Evolutionary conservation across 2,329 filamentous ascomycete species (phyloP).

Genomic region (Ascochyta rabiei): DNA sequence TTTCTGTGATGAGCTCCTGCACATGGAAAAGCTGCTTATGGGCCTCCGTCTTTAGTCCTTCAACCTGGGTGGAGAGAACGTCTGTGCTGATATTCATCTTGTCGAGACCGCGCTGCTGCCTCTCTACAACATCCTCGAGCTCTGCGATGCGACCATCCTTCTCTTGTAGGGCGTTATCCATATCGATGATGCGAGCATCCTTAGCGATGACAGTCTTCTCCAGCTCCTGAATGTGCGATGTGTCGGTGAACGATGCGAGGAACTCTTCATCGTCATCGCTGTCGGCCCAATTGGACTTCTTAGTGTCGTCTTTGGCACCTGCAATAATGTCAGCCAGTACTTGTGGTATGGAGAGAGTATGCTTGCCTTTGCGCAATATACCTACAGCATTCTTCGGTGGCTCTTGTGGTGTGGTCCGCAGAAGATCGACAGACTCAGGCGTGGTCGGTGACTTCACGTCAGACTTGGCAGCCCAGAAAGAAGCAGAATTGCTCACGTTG

Average conservation of each 20-base stretch:
- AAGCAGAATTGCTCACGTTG: constrained; percentile 1
- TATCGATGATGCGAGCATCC: constrained; percentile 6
- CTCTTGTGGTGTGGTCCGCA: not conserved
- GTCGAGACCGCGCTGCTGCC: constrained; percentile 8
- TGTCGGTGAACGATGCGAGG: constrained; percentile 6
- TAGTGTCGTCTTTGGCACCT: constrained; percentile 10
- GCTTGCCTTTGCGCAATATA: not conserved
- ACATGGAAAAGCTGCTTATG: constrained; percentile 16
- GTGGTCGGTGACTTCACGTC: not conserved
- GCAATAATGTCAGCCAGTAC: not conserved
- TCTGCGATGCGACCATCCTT: constrained; percentile 20
- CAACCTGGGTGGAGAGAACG: not conserved
- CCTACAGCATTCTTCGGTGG: not conserved
- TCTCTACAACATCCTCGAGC: constrained; percentile 11
- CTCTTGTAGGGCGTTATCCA: not conserved
- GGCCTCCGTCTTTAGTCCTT: constrained; percentile 11
- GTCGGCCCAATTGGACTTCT: constrained; percentile 25
- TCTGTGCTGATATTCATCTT: constrained; percentile 7
- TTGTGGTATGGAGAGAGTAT: no score
- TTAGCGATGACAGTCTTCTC: constrained; percentile 16
- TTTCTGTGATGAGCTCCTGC: constrained; percentile 21
- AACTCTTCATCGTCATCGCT: constrained; percentile 28
- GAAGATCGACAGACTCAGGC: not conserved
- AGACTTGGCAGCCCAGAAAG: constrained; percentile 10
- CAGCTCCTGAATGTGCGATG: constrained; percentile 13